Base-by-base conservation (phyloP, 805 yeast genomes). In the Starmerella potacharoeniae region DNA sequence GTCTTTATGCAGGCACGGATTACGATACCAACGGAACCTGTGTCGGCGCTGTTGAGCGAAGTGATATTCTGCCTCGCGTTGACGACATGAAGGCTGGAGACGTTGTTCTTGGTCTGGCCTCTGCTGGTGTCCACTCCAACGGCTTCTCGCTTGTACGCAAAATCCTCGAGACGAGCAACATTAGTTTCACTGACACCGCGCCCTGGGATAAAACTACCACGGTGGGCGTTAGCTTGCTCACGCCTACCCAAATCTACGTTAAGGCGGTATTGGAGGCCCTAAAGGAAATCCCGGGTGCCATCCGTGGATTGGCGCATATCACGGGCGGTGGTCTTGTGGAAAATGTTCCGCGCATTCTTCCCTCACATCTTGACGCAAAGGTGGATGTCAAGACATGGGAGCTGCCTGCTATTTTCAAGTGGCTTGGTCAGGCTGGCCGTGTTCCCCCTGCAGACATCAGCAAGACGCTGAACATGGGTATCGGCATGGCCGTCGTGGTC, bases 11-110 rank as follows among this genome's bases (percentile, higher is more conserved):
- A 57, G 88, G 82, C 55, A 95, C 95, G 36, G 97, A 93, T 72
- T 93, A 93, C 68, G 99, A 93, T 71, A 90, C 96, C 58, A 93
- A 91, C 67, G 99, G 99, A 71, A 95, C 98, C 39, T 95, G 97
- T 53, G 90, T 93, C 45, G 99, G 99, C 66, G 98, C 98, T 13
- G 97, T 93, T 5, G 73, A 79, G 62, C 87, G 84, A 65, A 71
- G 73, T 55, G 77, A 79, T 58, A 79, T 93, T 49, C 75, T 93
- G 61, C 99, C 99, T 50, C 78, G 77, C 60, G 67, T 75, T 29
- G 73, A 77, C 29, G 75, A 71, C 49, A 87, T 93, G 95, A 64
- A 73, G 34, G 78, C 72, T 22, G 97, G 97, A 41, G 84, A 93
- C 68, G 81, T 89, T 16, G 68, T 93, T 43, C 74, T 93, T 50